Evolutionary conservation across 345 rosid genomes (phyloP), one percentile per base, ranked within the genome.

Genomic region (Mercurialis annua): DNA sequence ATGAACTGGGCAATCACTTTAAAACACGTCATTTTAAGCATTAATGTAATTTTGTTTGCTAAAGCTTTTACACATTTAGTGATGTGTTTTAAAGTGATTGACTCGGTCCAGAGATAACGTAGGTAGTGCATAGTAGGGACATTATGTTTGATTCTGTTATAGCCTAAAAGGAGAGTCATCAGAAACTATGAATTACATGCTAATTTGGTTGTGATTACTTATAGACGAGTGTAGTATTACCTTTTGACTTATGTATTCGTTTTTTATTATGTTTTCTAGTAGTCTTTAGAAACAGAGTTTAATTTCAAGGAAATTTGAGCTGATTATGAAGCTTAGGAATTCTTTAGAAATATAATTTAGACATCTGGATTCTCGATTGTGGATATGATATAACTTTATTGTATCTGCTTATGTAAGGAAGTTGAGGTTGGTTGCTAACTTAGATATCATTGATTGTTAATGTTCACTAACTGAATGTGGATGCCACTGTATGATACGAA

Each of bases 401-500:
- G 27, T 58, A n/a, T 5, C 26, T 23, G 12, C 11, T 59, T 40
- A 24, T 26, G 36, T 18, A 57, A 29, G 29, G 4, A 27, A 51
- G 10, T 21, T 12, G 27, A 48, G 52, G 8, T 16, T 11, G 52
- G 24, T 48, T 48, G 18, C n/a, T 48, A n/a, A 48, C 1, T 48
- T 48, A 5, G 52, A 48, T 48, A 23, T 21, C 54, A 50, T 20
- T 48, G 24, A n/a, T 18, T 34, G 26, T 17, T 18, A 8, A 17
- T 38, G 18, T 57, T 57, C 24, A 18, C 23, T 34, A 5, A n/a
- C n/a, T n/a, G 5, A 24, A 52, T 34, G 18, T n/a, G 42, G 63
- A 59, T n/a, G 63, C 46, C 63, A n/a, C 1, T 59, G 12, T 30
- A 59, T 16, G 21, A 42, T 59, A n/a, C 21, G 47, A 36, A 59